phyloP scores from a whole-genome alignment of 2,329 filamentous ascomycete genomes.

The Colletotrichum siamense region DNA sequence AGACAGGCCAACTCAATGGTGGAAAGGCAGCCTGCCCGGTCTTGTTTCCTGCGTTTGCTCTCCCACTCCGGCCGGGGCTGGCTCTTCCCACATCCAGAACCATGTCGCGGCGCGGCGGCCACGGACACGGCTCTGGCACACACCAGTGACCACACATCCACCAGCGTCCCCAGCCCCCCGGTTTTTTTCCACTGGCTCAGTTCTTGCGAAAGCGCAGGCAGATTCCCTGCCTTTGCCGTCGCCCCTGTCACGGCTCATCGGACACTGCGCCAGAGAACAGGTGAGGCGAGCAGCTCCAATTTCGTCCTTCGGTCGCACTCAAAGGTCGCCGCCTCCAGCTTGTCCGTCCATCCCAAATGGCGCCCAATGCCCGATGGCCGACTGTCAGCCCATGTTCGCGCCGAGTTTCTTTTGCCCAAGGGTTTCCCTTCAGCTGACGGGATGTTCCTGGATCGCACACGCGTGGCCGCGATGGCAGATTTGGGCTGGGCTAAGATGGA shows the following conservation, averaged over 20 bases:
- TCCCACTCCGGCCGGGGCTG: background rate
- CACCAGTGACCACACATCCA: background rate
- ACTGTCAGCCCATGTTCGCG: conserved; percentile 3
- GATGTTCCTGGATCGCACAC: conserved; percentile 7
- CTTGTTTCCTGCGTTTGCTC: background rate
- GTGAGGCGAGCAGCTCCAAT: conserved; percentile 11
- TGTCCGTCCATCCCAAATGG: conserved; percentile 1
- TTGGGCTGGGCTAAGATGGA: background rate
- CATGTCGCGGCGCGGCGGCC: background rate
- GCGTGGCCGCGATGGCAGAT: background rate
- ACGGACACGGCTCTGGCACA: background rate
- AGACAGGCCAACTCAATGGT: background rate
- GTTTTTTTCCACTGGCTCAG: conserved; percentile 2
- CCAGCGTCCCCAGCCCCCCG: conserved; percentile 9
- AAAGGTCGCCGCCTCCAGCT: background rate
- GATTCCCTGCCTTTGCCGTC: background rate
- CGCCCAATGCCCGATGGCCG: background rate
- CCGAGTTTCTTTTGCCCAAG: background rate
- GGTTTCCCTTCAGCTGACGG: background rate
- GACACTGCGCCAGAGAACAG: background rate
- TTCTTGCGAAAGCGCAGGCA: conserved; percentile 1
- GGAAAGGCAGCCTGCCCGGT: background rate
- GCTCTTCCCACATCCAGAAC: background rate
- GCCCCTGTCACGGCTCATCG: conserved; percentile 10
- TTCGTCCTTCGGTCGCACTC: background rate